These are phyloP conservation scores for Kwoniella mangroviensis DNA, from an alignment of 768 basidiomycete genomes.

Conservation along the genomic window DNA sequence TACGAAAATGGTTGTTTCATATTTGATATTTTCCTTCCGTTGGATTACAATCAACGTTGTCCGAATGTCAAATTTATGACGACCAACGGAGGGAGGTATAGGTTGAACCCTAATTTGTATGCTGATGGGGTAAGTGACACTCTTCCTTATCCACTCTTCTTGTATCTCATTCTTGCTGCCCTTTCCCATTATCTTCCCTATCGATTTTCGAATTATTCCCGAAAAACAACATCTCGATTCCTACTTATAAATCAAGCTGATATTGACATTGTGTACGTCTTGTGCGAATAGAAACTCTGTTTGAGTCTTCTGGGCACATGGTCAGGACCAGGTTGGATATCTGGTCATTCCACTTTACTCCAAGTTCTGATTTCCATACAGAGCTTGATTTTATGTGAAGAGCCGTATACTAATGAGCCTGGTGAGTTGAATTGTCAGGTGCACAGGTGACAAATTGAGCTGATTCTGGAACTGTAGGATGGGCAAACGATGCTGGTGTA, in stretches of 20 bases:
- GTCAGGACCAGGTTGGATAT: slow-evolving; percentile 89
- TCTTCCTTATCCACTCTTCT: not conserved
- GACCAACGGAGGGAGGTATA: slow-evolving; percentile 56
- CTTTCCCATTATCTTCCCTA: not conserved
- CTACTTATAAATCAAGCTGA: not conserved
- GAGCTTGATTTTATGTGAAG: slow-evolving; percentile 93
- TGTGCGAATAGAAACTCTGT: slow-evolving; percentile 71
- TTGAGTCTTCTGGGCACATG: slow-evolving; percentile 89
- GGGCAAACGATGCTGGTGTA: slow-evolving; percentile 32
- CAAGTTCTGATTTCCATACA: slow-evolving; percentile 94
- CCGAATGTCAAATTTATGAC: slow-evolving; percentile 74
- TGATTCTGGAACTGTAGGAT: slow-evolving; percentile 19
- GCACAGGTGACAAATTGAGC: not conserved
- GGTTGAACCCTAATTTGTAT: slow-evolving; percentile 94
- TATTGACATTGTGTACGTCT: too few relatives aligned
- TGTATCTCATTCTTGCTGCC: too few relatives aligned
- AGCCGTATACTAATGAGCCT: slow-evolving; percentile 91
- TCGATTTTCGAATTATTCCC: too few relatives aligned
- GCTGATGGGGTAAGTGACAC: slow-evolving; percentile 60
- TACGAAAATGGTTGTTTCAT: slow-evolving; percentile 84
- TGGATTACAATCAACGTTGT: slow-evolving; percentile 81
- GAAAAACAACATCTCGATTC: not conserved
- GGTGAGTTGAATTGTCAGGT: slow-evolving; percentile 60
- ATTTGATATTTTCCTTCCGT: slow-evolving; percentile 87
- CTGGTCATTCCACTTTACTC: slow-evolving; percentile 85